A percentile compares a stretch with the other conserved stretches of the same genome.
phyloP scores from a whole-genome alignment of 176 grass and related monocot genomes.

The Pontederia paniculata region DNA sequence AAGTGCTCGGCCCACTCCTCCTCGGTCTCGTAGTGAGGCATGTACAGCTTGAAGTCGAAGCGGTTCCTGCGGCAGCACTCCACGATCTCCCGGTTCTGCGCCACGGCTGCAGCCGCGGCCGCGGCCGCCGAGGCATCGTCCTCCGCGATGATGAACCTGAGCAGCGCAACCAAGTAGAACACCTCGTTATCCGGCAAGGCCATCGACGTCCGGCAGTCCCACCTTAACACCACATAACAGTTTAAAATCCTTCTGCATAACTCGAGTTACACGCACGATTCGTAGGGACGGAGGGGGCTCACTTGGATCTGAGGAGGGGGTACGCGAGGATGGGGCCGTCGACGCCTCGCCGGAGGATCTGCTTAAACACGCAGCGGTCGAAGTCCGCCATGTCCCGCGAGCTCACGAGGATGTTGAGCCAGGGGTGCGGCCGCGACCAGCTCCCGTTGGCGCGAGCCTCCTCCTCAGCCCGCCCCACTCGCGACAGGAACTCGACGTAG shows the following conservation, averaged over 20 bases:
- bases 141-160: conserved; percentile 43
- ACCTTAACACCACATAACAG: conserved; percentile 39
- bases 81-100: conserved; percentile 55
- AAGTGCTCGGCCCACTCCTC: conserved; percentile 71
- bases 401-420: conserved; percentile 87
- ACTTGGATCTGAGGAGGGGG: conserved; percentile 77
- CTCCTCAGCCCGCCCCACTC: conserved; percentile 65
- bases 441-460: conserved; percentile 71
- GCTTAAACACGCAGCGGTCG: conserved; percentile 44
- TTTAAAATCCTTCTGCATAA: background rate
- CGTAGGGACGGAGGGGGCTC: conserved; percentile 10
- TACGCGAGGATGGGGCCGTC: conserved; percentile 92
- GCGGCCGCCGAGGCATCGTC: conserved; percentile 24
- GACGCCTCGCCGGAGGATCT: conserved; percentile 57
- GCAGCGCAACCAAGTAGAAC: conserved; percentile 95
- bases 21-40: conserved; percentile 47
- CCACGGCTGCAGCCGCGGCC: conserved; percentile 46
- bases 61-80: conserved; percentile 45
- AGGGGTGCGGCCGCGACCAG: conserved; percentile 81
- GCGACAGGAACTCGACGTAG: conserved; percentile 82
- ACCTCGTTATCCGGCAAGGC: conserved; percentile 56
- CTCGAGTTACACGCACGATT: too few species aligned
- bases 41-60: conserved; percentile 85
- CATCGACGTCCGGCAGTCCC: conserved; percentile 73
- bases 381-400: conserved; percentile 48